Conservation (phyloP, 441 rosid species). For the Eruca vesicaria region DNA sequence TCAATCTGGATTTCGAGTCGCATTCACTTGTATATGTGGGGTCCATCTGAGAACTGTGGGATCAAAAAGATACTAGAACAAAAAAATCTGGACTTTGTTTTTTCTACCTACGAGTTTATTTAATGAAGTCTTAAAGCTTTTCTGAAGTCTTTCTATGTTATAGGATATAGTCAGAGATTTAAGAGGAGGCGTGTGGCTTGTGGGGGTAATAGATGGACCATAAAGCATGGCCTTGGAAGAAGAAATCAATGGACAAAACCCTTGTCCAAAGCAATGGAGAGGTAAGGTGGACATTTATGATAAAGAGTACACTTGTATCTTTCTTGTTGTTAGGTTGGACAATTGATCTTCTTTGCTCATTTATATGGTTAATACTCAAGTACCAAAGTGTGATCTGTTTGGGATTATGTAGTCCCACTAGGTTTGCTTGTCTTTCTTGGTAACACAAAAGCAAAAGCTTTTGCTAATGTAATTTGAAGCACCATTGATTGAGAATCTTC, state of each 20-base stretch:
- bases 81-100: background rate
- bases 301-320: background rate
- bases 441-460: no score
- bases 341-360: background rate
- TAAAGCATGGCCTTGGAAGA: conserved; percentile 80
- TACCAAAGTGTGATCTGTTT: background rate
- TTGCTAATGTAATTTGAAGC: background rate
- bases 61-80: background rate
- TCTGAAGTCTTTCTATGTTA: background rate
- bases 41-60: conserved; percentile 21
- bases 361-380: background rate
- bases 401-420: background rate
- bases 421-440: background rate
- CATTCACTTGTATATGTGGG: conserved; percentile 20
- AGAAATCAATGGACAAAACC: conserved; percentile 61
- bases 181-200: conserved; percentile 27
- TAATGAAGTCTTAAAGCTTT: no score
- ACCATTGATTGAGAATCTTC: conserved; percentile 12
- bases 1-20: conserved; percentile 23
- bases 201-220: conserved; percentile 53
- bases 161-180: conserved; percentile 1
- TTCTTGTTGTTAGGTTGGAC: background rate
- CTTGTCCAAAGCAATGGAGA: conserved; percentile 44
- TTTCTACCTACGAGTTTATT: no score
- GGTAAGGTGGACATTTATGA: conserved; percentile 40